phyloP scores from a whole-genome alignment of 2,329 filamentous ascomycete genomes.

The Basipetospora chlamydospora region DNA sequence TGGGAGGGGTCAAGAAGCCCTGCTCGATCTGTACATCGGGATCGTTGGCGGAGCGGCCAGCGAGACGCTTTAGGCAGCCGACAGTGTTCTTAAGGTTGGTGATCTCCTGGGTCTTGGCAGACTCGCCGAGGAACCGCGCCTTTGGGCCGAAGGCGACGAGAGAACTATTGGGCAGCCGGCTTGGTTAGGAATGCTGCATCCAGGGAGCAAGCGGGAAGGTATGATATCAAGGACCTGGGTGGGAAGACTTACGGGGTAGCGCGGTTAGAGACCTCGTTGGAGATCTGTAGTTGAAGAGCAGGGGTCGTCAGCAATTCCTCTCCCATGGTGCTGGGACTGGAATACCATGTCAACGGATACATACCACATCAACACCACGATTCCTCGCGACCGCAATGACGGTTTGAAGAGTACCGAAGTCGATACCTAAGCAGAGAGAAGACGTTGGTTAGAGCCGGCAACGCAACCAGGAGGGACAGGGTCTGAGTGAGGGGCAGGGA shows the following conservation, averaged over 20 bases:
- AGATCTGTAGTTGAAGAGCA: constrained; percentile 57
- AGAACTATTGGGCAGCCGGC: constrained; percentile 50
- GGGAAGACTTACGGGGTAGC: constrained; percentile 74
- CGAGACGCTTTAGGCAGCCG: constrained; percentile 78
- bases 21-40: constrained; percentile 90
- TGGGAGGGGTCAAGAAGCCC: constrained; percentile 70
- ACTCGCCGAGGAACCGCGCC: constrained; percentile 83
- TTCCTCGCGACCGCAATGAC: constrained; percentile 96
- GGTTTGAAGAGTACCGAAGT: constrained; percentile 94
- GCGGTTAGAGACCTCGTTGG: constrained; percentile 98
- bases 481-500: background rate
- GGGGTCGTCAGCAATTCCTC: constrained; percentile 8
- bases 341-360: constrained; percentile 30
- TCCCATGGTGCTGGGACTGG: no score
- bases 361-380: constrained; percentile 95
- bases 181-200: no score
- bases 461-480: background rate
- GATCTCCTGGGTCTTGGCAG: constrained; percentile 96
- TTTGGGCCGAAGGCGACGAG: constrained; percentile 92
- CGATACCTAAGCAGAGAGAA: constrained; percentile 51
- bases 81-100: constrained; percentile 99
- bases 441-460: constrained; percentile 1
- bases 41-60: constrained; percentile 73
- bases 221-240: no score
- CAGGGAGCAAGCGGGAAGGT: no score